These are phyloP conservation scores for Musa acuminata DNA, from an alignment of 176 grass and related monocot species.

Conservation along the genomic window DNA sequence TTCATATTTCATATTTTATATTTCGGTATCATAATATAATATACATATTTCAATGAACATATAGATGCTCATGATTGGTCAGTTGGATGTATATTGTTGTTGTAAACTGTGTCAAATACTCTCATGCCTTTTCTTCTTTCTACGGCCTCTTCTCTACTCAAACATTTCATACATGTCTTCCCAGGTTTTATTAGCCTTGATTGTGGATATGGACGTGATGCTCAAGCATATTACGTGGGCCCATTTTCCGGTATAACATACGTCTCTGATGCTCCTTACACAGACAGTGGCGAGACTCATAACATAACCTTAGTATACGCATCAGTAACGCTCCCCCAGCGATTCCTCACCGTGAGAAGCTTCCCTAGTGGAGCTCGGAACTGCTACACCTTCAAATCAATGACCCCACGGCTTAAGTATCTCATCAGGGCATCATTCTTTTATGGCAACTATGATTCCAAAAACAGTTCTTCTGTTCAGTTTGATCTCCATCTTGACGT, in stretches of 20 bases:
- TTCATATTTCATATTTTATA: no score
- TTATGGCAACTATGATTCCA: conserved; percentile 13
- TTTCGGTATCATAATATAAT: no score
- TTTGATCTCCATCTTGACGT: conserved; percentile 13
- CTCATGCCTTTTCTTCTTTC: no score
- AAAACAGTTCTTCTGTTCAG: not conserved
- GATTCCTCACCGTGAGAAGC: not conserved
- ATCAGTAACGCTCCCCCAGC: not conserved
- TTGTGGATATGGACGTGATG: conserved; percentile 6
- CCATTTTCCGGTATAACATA: not conserved
- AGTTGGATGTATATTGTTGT: no score
- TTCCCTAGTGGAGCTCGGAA: conserved; percentile 11
- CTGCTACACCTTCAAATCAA: conserved; percentile 8
- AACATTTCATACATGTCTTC: not conserved
- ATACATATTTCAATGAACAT: no score
- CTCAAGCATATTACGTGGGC: not conserved
- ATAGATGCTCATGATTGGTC: no score
- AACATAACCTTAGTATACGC: not conserved
- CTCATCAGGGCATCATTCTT: conserved; percentile 3
- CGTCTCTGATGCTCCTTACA: not conserved
- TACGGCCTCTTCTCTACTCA: no score
- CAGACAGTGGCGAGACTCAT: not conserved
- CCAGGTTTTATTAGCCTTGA: conserved; percentile 20
- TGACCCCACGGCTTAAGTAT: not conserved
- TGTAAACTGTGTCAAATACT: no score